phyloP scores from a whole-genome alignment of 148 eudicot species.

The Heliamphora exappendiculata region DNA sequence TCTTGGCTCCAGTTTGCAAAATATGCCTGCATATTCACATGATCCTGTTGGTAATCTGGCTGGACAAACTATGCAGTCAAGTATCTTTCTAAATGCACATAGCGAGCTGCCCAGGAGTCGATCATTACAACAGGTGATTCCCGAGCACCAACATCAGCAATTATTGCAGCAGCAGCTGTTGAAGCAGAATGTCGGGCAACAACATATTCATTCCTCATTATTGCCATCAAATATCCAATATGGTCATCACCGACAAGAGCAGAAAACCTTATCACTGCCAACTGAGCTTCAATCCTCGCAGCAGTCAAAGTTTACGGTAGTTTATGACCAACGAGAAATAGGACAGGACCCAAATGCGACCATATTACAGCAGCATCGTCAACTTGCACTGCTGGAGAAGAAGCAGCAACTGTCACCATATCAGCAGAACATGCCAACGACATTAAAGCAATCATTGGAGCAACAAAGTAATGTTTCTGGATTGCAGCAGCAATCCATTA shows the following conservation, averaged over 20 bases:
- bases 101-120: not conserved
- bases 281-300: not conserved
- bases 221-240: not conserved
- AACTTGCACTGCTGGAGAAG: not conserved
- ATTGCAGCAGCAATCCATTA: not conserved
- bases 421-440: not conserved
- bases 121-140: not conserved
- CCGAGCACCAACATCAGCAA: constrained; percentile 6
- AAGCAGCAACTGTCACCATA: not conserved
- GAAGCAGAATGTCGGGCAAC: not conserved
- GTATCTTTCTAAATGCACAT: not conserved
- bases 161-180: constrained; percentile 7
- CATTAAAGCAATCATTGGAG: not conserved
- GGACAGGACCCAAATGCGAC: not conserved
- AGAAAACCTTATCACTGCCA: not conserved
- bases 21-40: not conserved
- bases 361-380: not conserved
- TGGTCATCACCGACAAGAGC: not conserved
- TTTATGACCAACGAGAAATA: not conserved
- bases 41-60: not conserved
- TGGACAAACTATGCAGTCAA: not conserved
- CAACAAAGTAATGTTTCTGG: not conserved
- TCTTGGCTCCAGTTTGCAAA: not conserved
- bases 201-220: not conserved
- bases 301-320: not conserved